Conservation (phyloP, 116 monocot species). For the Zostera marina region DNA sequence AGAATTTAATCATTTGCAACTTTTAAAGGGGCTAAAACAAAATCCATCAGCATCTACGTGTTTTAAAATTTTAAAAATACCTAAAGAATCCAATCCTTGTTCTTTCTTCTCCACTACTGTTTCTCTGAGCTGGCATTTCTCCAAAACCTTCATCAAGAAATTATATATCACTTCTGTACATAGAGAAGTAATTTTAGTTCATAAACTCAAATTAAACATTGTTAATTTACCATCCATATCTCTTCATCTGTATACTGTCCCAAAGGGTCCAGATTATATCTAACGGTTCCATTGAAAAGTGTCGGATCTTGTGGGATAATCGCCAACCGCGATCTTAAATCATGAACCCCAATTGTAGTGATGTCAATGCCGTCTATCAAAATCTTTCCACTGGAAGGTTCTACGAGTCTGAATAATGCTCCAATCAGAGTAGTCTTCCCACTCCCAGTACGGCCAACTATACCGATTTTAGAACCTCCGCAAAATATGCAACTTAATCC, state of each 20-base stretch:
- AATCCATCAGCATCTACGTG: not conserved
- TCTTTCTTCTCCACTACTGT: constrained; percentile 40
- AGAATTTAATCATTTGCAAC: not conserved
- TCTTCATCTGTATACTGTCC: constrained; percentile 36
- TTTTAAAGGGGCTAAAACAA: not conserved
- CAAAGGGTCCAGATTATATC: constrained; percentile 68
- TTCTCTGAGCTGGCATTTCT: constrained; percentile 61
- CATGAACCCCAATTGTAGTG: constrained; percentile 53
- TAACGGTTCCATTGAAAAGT: constrained; percentile 53
- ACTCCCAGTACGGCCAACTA: constrained; percentile 71
- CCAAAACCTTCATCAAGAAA: constrained; percentile 31
- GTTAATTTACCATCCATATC: constrained; percentile 51
- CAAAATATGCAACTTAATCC: constrained; percentile 65
- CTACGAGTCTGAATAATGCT: constrained; percentile 68
- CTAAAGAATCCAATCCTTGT: constrained; percentile 38
- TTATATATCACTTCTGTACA: too few relatives aligned
- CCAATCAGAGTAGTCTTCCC: constrained; percentile 63
- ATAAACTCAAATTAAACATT: too few relatives aligned
- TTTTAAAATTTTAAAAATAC: constrained; percentile 12
- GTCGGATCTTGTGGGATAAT: constrained; percentile 80
- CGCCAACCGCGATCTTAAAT: constrained; percentile 48
- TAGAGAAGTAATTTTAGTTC: too few relatives aligned
- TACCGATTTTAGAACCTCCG: constrained; percentile 64
- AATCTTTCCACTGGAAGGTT: constrained; percentile 50
- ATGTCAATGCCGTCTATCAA: constrained; percentile 53